Percentiles rank a stretch among this genome's conserved stretches.
Conservation (phyloP, 2,329 filamentous ascomycete genomes). For the Fusarium fracticaudum region DNA sequence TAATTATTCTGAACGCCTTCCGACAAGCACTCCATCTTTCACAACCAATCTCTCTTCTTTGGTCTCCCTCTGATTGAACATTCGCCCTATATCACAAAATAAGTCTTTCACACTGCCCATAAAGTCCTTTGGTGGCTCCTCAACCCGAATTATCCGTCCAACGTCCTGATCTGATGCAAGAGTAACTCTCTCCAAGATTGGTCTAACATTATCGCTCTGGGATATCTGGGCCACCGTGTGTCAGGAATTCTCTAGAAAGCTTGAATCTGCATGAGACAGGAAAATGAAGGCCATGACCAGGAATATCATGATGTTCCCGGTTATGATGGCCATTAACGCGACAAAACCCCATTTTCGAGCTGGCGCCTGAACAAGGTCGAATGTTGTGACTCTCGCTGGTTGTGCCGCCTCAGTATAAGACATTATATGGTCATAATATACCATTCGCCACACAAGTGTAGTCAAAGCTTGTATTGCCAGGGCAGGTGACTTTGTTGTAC, state of each 20-base stretch:
- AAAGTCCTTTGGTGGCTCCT: not conserved
- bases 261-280: not conserved
- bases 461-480: not conserved
- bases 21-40: not conserved
- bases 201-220: rapidly evolving
- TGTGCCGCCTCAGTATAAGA: rapidly evolving
- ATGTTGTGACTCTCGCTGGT: rapidly evolving
- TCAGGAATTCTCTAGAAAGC: not conserved
- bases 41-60: not conserved
- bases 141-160: not conserved
- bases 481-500: not conserved
- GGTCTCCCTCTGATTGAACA: rapidly evolving
- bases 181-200: not conserved
- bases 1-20: not conserved
- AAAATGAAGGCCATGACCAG: not conserved
- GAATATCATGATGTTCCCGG: rapidly evolving
- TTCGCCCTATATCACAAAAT: not conserved
- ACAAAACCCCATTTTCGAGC: not conserved
- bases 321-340: not conserved
- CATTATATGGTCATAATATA: not conserved
- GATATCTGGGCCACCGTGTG: not conserved
- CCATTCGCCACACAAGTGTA: not conserved
- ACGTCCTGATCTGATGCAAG: not conserved
- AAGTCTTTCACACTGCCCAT: not conserved
- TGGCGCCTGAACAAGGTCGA: not conserved